Percentiles rank a stretch among this genome's conserved stretches.
These are phyloP conservation scores for Crithidia mellificae DNA, from an alignment of 208 protist species.

Conservation along the genomic window DNA sequence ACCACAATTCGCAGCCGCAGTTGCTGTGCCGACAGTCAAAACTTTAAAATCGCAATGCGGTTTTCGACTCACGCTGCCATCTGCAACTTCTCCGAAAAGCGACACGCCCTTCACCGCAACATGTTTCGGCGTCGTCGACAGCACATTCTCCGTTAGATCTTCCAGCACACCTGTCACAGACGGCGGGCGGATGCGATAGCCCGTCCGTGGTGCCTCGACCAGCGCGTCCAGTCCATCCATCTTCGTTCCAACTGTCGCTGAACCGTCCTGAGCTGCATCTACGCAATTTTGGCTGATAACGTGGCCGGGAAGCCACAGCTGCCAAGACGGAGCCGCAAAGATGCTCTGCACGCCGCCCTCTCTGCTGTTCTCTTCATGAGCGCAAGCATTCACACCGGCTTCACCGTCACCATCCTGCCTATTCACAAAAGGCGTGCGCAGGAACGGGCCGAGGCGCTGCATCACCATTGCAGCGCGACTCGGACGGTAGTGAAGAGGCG, in stretches of 20 bases:
- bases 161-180: background rate
- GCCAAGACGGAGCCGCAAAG: background rate
- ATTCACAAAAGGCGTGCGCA: constrained; percentile 40
- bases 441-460: constrained; percentile 59
- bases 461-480: constrained; percentile 48
- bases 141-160: background rate
- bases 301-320: constrained; percentile 1
- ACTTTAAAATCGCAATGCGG: no score
- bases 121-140: background rate
- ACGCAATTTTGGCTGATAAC: background rate
- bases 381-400: background rate
- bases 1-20: no score
- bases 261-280: background rate
- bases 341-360: background rate
- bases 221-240: constrained; percentile 18
- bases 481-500: constrained; percentile 62
- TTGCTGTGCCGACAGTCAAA: no score
- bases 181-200: constrained; percentile 16
- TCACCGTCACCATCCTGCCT: background rate
- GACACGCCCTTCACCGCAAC: no score
- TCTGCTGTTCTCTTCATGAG: no score
- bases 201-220: background rate
- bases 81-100: no score
- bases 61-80: no score
- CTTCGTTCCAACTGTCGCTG: background rate